Evolutionary conservation across 108 stramenopile genomes (phyloP), one percentile per base, ranked within the genome.

Genomic region (Craspedostauros australis): DNA sequence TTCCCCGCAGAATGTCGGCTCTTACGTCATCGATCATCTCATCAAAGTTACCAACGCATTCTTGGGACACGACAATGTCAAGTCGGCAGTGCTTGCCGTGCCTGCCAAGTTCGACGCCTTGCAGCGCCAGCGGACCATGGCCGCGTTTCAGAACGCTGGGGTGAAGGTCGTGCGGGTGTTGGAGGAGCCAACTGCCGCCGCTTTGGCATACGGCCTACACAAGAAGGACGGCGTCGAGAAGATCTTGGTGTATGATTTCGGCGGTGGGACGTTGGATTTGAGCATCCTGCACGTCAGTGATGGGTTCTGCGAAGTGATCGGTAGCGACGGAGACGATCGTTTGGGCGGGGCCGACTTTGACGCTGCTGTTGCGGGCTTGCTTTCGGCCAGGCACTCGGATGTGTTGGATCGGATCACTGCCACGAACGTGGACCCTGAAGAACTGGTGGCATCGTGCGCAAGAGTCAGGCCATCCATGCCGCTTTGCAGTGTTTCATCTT

Each of bases 201-300:
- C 97, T 15, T 62, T 98, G 55, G 97, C 97, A 4, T 98, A 96
- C 51, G 95, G 95, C 5, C 69, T 98, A 52, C 88, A 96, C 54
- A 89, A 82, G 52, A 95, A 95, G 36, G 73, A 77, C 19, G 80
- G 93, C 44, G 93, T 98, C 3, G 85, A 96, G 61, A 86, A 93
- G 70, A 94, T 98, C 36, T 64, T 98, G 40, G 97, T 98, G 4
- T 98, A 96, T 71, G 97, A 98, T 56, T 95, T 96, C 72, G 97
- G 95, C 21, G 97, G 97, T 25, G 97, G 97, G 18, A 98, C 97
- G 4, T 72, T 98, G 30, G 97, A 96, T 68, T 87, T 98, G 45
- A 88, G 87, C 8, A 36, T 98, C 3, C 43, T 98, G 32, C 95
- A 93, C 51, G 87, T 98, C 20, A 73, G 88, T 22, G 96, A 95